A percentile compares a stretch with the other conserved stretches of the same genome.
phyloP scores from a whole-genome alignment of 208 protist genomes.

The Giardia duodenalis region DNA sequence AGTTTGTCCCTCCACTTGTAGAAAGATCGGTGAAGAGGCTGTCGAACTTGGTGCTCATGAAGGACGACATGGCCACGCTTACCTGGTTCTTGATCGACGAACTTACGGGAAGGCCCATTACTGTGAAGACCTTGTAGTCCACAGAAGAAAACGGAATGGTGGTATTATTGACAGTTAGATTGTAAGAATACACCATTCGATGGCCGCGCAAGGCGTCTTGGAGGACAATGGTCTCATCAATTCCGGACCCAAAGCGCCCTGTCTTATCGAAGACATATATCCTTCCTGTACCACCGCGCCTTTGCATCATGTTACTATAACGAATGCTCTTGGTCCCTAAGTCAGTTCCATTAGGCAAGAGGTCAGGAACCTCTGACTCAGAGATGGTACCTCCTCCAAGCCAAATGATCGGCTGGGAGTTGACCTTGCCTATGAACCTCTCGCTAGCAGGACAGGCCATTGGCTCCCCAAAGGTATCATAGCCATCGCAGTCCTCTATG shows the following conservation, averaged over 20 bases:
- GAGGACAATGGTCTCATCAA: neutral
- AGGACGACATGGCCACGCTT: neutral
- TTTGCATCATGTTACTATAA: neutral
- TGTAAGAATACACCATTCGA: neutral
- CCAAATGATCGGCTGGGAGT: neutral
- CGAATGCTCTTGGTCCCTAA: neutral
- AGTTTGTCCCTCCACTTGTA: neutral
- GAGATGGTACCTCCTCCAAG: neutral
- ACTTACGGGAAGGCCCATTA: neutral
- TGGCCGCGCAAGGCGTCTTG: neutral
- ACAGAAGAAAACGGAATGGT: neutral
- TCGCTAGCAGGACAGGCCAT: neutral
- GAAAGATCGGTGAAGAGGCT: neutral
- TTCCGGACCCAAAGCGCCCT: neutral
- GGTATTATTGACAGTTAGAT: neutral
- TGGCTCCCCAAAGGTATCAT: neutral
- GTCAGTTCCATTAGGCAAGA: neutral
- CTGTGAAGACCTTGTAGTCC: neutral
- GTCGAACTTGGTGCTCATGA: neutral
- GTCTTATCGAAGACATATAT: neutral
- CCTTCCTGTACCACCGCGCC: neutral
- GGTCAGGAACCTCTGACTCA: neutral
- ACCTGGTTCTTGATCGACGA: neutral
- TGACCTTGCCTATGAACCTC: neutral
- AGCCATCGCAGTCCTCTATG: neutral